These are phyloP conservation scores for Zymoseptoria ardabiliae DNA, from an alignment of 2,329 filamentous ascomycete species.

Conservation along the genomic window DNA sequence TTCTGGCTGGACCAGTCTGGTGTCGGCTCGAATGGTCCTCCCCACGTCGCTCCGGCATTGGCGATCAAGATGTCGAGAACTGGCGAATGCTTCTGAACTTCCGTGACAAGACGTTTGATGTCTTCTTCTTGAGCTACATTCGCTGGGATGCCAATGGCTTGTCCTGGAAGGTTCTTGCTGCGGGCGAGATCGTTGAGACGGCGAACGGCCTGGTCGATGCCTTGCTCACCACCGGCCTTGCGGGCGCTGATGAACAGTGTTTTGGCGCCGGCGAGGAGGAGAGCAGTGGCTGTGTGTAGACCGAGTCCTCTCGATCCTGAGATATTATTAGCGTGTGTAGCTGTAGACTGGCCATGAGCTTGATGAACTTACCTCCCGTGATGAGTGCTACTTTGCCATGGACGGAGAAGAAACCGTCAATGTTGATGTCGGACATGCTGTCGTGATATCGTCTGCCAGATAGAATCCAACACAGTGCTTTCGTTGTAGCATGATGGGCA, in stretches of 20 bases:
- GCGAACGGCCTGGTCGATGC: constrained; percentile 67
- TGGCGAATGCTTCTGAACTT: constrained; percentile 65
- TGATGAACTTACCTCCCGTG: constrained; percentile 54
- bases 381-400: constrained; percentile 78
- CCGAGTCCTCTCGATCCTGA: constrained; percentile 64
- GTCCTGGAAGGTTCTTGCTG: constrained; percentile 48
- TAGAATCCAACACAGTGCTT: background rate
- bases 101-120: constrained; percentile 60
- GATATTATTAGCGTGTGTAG: constrained; percentile 10
- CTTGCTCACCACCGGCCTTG: constrained; percentile 55
- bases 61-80: constrained; percentile 81
- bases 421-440: constrained; percentile 51
- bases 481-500: background rate
- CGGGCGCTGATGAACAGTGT: constrained; percentile 90
- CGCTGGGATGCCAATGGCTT: constrained; percentile 70
- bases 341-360: background rate
- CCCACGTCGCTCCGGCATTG: constrained; percentile 90
- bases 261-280: constrained; percentile 78
- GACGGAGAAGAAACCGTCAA: constrained; percentile 72
- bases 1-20: constrained; percentile 73
- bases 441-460: background rate
- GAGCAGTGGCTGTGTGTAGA: constrained; percentile 58
- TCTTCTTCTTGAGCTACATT: constrained; percentile 67
- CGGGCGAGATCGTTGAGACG: constrained; percentile 72
- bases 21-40: constrained; percentile 71